phyloP scores from a whole-genome alignment of 371 early-diverging fungal genomes.

The Fennellomyces sp. region DNA sequence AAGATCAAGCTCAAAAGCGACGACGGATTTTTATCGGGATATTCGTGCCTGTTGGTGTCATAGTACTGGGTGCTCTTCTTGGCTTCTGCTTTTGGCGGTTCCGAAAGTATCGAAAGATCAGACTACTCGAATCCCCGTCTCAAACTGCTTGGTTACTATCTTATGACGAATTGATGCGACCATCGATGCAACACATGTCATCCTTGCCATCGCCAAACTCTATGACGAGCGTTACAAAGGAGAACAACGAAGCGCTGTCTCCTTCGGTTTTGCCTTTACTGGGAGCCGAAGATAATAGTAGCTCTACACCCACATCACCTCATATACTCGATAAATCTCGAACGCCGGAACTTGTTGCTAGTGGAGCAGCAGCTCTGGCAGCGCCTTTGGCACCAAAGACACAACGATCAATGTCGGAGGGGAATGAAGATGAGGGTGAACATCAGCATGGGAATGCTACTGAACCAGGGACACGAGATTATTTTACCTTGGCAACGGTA shows the following conservation, averaged over 20 bases:
- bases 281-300: background rate
- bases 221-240: background rate
- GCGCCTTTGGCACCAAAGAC: background rate
- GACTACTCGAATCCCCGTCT: conserved; percentile 10
- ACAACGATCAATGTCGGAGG: background rate
- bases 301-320: background rate
- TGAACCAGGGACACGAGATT: background rate
- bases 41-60: conserved; percentile 27
- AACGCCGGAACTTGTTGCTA: background rate
- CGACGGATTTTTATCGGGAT: conserved; percentile 24
- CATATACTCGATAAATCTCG: background rate
- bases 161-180: conserved; percentile 31
- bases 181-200: conserved; percentile 9
- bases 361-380: background rate
- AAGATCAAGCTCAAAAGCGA: conserved; percentile 5
- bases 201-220: conserved; percentile 1
- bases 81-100: background rate
- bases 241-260: too few species aligned
- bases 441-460: background rate
- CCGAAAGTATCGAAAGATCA: conserved; percentile 13
- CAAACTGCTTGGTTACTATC: conserved; percentile 46
- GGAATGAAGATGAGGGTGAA: background rate
- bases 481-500: background rate
- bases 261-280: background rate
- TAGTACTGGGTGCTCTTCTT: background rate